A percentile compares a stretch with the other conserved stretches of the same genome.
These are phyloP conservation scores for Lenzites betulinus DNA, from an alignment of 768 basidiomycete genomes.

Conservation along the genomic window DNA sequence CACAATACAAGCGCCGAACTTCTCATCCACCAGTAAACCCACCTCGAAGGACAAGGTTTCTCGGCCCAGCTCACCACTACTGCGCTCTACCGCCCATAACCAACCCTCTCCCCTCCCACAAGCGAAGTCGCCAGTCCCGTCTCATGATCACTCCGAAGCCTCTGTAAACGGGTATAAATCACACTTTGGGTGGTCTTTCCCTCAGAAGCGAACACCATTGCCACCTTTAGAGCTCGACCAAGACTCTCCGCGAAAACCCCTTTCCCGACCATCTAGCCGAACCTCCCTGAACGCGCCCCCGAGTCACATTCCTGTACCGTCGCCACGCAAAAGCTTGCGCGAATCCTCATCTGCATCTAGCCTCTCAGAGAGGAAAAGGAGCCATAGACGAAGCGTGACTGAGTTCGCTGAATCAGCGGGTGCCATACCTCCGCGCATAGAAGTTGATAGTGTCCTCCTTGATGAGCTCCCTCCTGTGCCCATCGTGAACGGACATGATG, in stretches of 20 bases:
- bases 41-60: conserved; percentile 2
- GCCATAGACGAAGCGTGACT: conserved; percentile 31
- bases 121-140: conserved; percentile 10
- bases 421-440: conserved; percentile 27
- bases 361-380: conserved; percentile 26
- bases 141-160: conserved; percentile 14
- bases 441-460: conserved; percentile 8
- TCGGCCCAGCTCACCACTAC: conserved; percentile 20
- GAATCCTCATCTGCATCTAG: conserved; percentile 7
- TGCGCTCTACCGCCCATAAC: conserved; percentile 8
- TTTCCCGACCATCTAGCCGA: conserved; percentile 28
- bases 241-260: conserved; percentile 29
- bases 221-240: conserved; percentile 44
- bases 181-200: conserved; percentile 44
- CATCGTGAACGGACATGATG: conserved; percentile 15
- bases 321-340: conserved; percentile 37
- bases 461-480: conserved; percentile 22
- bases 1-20: conserved; percentile 1
- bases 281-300: conserved; percentile 26
- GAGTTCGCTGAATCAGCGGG: conserved; percentile 33
- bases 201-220: conserved; percentile 35
- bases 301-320: conserved; percentile 50
- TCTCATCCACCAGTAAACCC: conserved; percentile 10
- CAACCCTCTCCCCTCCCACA: conserved; percentile 2
- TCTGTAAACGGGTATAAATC: conserved; percentile 27